Percentiles rank a stretch among this genome's conserved stretches.
These are phyloP conservation scores for Beauveria sp. DNA, from an alignment of 2,329 filamentous ascomycete species.

Conservation along the genomic window DNA sequence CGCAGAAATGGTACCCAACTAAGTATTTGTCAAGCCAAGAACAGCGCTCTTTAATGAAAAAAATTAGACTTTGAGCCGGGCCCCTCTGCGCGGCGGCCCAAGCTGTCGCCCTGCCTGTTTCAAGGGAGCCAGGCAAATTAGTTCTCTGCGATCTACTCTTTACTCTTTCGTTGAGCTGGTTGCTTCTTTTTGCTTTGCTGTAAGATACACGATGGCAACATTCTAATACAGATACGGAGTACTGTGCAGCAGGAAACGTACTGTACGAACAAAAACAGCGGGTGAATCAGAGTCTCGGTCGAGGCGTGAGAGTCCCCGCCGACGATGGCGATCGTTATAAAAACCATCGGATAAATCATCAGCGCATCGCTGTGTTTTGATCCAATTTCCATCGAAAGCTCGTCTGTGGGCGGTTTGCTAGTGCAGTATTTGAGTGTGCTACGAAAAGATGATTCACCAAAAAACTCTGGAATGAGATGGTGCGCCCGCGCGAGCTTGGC, in stretches of 20 bases:
- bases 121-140: background rate
- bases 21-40: background rate
- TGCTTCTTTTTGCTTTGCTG: background rate
- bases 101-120: background rate
- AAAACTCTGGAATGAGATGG: background rate
- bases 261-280: background rate
- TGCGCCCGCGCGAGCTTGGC: background rate
- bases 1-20: background rate
- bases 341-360: background rate
- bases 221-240: background rate
- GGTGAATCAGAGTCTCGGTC: background rate
- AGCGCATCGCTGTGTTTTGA: background rate
- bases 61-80: background rate
- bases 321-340: constrained; percentile 3
- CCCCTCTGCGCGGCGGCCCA: background rate
- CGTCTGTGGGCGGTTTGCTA: background rate
- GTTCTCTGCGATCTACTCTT: background rate
- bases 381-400: background rate
- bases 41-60: background rate
- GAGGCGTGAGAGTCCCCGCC: background rate
- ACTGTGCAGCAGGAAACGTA: background rate
- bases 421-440: background rate
- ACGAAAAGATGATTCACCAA: background rate
- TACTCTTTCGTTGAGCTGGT: background rate
- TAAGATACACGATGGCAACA: background rate